Base-by-base conservation (phyloP, 1,284 basidiomycete species). In the Sporisorium scitamineum region DNA sequence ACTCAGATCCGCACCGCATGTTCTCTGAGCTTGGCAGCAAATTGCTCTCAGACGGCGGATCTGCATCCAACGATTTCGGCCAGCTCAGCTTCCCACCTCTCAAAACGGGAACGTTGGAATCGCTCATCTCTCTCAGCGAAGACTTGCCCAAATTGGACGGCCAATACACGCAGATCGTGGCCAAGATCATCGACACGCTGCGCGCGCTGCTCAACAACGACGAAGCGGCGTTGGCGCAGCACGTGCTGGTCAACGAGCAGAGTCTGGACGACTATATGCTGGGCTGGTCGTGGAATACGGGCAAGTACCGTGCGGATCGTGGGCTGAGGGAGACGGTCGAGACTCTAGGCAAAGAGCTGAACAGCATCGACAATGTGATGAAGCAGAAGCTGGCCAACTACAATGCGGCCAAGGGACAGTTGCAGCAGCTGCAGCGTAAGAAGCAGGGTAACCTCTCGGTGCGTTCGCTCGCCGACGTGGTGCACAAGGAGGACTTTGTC, bases 381-480 rank as follows among this genome's bases (percentile, higher is more conserved):
- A 86, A 87, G 88, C 89, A 91, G 65, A 97, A 97, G 86, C 87
- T 95, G 34, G 93, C 92, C 81, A 92, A 91, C 81, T 99, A 99
- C 87, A 96, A 95, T 83, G 88, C 96, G 22, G 93, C 95, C 58
- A 99, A 99, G 86, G 94, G 95, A 0, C 92, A 93, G 50, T 88
- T 99, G 65, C 91, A 91, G n/a, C 92, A 94, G 83, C 91, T 98
- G 88, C 94, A 97, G 85, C 91, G 96, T 75, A 97, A 95, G 90
- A 93, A 94, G 88, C 91, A 90, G 94, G 97, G 97, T 3, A 98
- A 98, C 85, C 90, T 99, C 29, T 95, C 95, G 37, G 91, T 94
- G 45, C 90, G 92, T 58, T 93, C 93, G 9, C 88, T 99, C 26
- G 90, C 90, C 18, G 95, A 97, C 61, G 88, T 99, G 18, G 93